Evolutionary conservation across 768 basidiomycete genomes (phyloP).

Genomic region (Postia placenta): DNA sequence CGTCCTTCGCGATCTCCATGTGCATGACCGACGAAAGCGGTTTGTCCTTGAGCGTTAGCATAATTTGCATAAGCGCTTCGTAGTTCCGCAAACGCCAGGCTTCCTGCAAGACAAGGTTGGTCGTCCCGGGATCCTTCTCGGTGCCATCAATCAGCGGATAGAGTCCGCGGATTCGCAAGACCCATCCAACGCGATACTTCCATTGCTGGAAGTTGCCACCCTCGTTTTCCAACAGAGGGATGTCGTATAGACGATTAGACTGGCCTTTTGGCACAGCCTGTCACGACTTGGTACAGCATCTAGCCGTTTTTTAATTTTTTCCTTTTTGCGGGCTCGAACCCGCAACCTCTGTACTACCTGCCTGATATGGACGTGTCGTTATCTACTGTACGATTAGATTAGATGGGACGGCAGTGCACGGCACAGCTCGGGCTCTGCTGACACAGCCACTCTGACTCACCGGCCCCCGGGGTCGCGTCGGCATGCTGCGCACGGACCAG

Average conservation of each 20-base stretch:
- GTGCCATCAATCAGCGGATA: conserved; percentile 8
- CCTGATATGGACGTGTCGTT: too few species aligned
- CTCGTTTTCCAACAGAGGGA: conserved; percentile 8
- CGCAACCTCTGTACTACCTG: too few species aligned
- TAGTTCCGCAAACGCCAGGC: conserved; percentile 2
- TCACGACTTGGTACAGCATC: too few species aligned
- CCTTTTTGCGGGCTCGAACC: too few species aligned
- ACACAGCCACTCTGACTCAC: too few species aligned
- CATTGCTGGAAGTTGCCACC: conserved; percentile 11
- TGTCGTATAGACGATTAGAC: conserved; percentile 4
- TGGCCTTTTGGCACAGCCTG: too few species aligned
- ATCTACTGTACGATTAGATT: too few species aligned
- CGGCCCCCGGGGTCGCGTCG: too few species aligned
- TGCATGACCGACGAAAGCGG: conserved; percentile 17
- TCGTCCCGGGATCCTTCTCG: neutral
- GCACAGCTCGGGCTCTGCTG: too few species aligned
- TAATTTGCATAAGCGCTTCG: conserved; percentile 18
- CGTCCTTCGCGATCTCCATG: conserved; percentile 7
- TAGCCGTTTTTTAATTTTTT: too few species aligned
- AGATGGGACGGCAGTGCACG: too few species aligned
- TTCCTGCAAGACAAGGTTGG: neutral
- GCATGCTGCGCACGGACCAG: too few species aligned
- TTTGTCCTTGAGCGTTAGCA: conserved; percentile 19
- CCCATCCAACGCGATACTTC: conserved; percentile 11
- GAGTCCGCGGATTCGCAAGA: conserved; percentile 13